Conservation (phyloP, 345 rosid species). For the Lagerstroemia speciosa region DNA sequence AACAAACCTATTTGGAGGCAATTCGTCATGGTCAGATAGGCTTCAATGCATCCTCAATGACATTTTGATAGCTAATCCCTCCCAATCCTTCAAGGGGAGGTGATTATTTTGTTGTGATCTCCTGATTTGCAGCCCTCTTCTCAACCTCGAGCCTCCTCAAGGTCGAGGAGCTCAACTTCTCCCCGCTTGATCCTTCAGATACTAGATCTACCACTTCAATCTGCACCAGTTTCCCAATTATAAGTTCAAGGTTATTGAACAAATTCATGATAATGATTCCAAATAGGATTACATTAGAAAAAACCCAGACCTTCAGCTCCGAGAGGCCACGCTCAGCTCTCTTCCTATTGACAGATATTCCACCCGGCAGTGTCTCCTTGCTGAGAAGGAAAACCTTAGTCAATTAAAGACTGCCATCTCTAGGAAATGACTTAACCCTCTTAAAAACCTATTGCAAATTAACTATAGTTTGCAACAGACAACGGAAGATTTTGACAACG, state of each 20-base stretch:
- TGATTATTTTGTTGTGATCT: slow-evolving; percentile 6
- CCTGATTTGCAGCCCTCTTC: slow-evolving; percentile 14
- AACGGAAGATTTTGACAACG: no score
- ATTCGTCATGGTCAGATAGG: neutral
- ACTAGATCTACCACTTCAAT: slow-evolving; percentile 77
- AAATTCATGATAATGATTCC: neutral
- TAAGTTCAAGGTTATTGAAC: neutral
- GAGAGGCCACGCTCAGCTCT: slow-evolving; percentile 64
- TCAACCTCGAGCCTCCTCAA: slow-evolving; percentile 66
- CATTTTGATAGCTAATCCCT: neutral
- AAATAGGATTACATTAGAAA: neutral
- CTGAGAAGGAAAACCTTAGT: slow-evolving; percentile 30
- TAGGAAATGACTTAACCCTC: neutral
- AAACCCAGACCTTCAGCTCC: slow-evolving; percentile 57
- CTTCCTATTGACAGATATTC: slow-evolving; percentile 68
- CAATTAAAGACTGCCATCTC: neutral
- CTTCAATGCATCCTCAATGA: neutral
- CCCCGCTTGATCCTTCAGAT: slow-evolving; percentile 54
- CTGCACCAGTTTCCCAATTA: slow-evolving; percentile 20
- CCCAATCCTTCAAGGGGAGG: neutral
- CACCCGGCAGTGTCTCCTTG: slow-evolving; percentile 86
- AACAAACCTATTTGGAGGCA: neutral
- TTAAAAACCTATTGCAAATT: neutral
- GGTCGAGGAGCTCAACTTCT: slow-evolving; percentile 62
- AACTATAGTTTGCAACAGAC: neutral